Evolutionary conservation across 306 rosid genomes (phyloP).

Genomic region (Quercus robur): DNA sequence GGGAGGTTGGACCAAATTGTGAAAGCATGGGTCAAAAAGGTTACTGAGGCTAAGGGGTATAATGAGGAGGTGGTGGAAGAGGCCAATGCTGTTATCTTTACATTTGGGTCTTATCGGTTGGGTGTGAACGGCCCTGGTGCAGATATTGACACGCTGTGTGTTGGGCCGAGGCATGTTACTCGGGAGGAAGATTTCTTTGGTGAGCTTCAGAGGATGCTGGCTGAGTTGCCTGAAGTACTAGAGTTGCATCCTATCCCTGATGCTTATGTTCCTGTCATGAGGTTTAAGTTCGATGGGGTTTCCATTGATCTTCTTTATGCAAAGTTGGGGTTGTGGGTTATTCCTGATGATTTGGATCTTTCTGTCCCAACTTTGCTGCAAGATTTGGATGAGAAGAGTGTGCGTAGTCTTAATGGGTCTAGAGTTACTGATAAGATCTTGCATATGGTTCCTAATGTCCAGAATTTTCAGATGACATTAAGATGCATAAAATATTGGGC

Average conservation of each 20-base stretch:
- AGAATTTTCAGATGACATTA: not conserved
- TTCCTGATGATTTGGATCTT: conserved; percentile 5
- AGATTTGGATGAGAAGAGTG: not conserved
- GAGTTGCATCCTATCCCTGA: not conserved
- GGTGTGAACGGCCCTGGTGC: conserved; percentile 1
- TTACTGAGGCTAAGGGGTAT: not conserved
- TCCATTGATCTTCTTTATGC: conserved; percentile 8
- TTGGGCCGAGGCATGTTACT: not conserved
- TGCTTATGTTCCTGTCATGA: conserved; percentile 5
- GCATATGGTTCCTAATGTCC: not conserved
- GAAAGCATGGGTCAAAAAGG: not conserved
- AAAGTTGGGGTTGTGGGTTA: not conserved
- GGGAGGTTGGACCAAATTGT: conserved; percentile 4
- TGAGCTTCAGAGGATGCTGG: not conserved
- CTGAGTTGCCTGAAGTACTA: not conserved
- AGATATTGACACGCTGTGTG: not conserved
- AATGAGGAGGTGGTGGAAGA: not conserved
- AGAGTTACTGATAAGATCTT: not conserved
- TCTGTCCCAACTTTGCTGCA: not conserved
- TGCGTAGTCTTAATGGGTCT: not conserved
- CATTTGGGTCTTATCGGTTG: not conserved
- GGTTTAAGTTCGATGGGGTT: not conserved
- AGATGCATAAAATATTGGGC: conserved; percentile 1
- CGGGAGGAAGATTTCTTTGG: not conserved
- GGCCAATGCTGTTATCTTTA: not conserved